phyloP scores from a whole-genome alignment of 495 filamentous ascomycete genomes.

The Penicillium silybi region DNA sequence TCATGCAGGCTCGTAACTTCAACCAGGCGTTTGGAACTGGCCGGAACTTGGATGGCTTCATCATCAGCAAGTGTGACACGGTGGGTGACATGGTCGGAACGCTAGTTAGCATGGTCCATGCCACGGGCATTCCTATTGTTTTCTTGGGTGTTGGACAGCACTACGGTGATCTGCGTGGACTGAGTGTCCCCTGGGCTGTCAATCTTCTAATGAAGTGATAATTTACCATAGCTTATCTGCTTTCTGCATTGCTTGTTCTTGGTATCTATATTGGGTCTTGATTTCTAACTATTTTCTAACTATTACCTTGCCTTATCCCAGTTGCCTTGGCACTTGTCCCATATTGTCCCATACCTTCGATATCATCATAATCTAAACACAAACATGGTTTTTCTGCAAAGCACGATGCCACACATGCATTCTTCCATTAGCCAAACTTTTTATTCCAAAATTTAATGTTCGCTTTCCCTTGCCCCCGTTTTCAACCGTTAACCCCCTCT shows the following conservation, averaged over 20 bases:
- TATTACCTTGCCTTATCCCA: no score
- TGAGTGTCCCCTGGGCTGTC: conserved; percentile 91
- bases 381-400: no score
- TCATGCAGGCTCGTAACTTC: conserved; percentile 93
- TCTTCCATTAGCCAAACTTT: no score
- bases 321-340: no score
- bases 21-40: conserved; percentile 84
- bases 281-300: neutral
- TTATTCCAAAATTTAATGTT: no score
- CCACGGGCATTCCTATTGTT: conserved; percentile 89
- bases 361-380: no score
- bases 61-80: conserved; percentile 97
- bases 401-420: no score
- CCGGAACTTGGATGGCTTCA: conserved; percentile 84
- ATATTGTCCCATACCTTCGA: no score
- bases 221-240: neutral
- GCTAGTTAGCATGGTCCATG: conserved; percentile 95
- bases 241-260: neutral
- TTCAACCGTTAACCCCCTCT: no score
- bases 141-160: conserved; percentile 96
- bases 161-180: conserved; percentile 89
- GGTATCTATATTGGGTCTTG: neutral
- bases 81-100: conserved; percentile 98
- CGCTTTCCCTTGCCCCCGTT: no score
- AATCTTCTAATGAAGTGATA: conserved; percentile 65